Evolutionary conservation across 2,329 filamentous ascomycete species (phyloP).

Genomic region (Aureobasidium sp.): DNA sequence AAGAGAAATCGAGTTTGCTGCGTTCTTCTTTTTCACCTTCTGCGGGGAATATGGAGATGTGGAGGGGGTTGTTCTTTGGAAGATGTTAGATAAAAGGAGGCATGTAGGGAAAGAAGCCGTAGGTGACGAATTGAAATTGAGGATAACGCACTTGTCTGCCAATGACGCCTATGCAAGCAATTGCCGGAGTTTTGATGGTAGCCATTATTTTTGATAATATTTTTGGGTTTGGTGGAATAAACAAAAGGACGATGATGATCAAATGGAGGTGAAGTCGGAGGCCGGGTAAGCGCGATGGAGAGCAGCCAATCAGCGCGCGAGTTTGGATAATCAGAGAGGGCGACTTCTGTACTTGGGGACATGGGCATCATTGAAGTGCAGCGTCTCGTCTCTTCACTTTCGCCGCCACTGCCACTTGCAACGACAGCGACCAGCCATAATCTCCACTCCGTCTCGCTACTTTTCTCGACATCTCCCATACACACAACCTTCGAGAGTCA

Average conservation of each 20-base stretch:
- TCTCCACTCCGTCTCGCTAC: not conserved
- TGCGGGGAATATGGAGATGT: constrained; percentile 84
- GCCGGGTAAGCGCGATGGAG: not conserved
- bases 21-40: constrained; percentile 45
- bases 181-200: constrained; percentile 51
- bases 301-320: not conserved
- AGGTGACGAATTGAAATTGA: not conserved
- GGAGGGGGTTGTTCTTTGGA: constrained; percentile 83
- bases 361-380: constrained; percentile 10
- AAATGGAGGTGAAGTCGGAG: not conserved
- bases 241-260: not conserved
- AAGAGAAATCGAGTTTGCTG: constrained; percentile 79
- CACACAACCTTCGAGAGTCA: constrained; percentile 13
- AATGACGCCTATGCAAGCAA: constrained; percentile 89
- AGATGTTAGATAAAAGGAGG: not conserved
- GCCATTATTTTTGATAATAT: not conserved
- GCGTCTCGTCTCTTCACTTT: not conserved
- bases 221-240: not conserved
- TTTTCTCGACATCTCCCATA: not conserved
- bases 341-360: not conserved
- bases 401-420: constrained; percentile 4
- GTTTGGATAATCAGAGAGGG: not conserved
- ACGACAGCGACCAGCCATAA: not conserved
- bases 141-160: constrained; percentile 69
- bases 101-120: not conserved